These are phyloP conservation scores for Cystobasidium tubakii DNA, from an alignment of 768 basidiomycete species.

Conservation along the genomic window DNA sequence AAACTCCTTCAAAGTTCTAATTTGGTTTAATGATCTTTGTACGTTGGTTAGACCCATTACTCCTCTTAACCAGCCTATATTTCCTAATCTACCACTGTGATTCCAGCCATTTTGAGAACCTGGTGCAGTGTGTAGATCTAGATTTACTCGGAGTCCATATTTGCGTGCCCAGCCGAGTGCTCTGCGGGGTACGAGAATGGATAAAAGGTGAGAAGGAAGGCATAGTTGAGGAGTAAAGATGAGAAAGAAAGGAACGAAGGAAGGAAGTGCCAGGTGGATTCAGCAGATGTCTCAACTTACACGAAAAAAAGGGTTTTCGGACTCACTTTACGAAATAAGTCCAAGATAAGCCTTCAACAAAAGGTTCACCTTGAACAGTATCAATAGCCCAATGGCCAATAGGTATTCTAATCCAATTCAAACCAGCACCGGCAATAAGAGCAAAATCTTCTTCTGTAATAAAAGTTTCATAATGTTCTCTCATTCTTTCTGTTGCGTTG, in stretches of 20 bases:
- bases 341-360: slow-evolving; percentile 74
- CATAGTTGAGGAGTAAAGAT: background rate
- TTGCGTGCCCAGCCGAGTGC: slow-evolving; percentile 87
- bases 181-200: slow-evolving; percentile 50
- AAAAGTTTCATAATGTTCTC: slow-evolving; percentile 87
- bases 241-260: no score
- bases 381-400: slow-evolving; percentile 91
- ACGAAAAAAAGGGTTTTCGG: slow-evolving; percentile 47
- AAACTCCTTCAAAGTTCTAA: slow-evolving; percentile 81
- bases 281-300: background rate
- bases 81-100: slow-evolving; percentile 78
- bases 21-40: slow-evolving; percentile 78
- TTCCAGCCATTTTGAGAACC: slow-evolving; percentile 83
- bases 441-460: slow-evolving; percentile 95
- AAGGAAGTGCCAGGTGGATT: background rate
- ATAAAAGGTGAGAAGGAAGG: background rate
- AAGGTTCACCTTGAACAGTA: slow-evolving; percentile 69
- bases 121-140: slow-evolving; percentile 75
- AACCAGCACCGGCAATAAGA: slow-evolving; percentile 81
- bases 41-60: slow-evolving; percentile 73
- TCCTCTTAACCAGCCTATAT: slow-evolving; percentile 70
- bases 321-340: slow-evolving; percentile 50
- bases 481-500: slow-evolving; percentile 63
- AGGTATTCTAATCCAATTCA: slow-evolving; percentile 89
- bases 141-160: slow-evolving; percentile 86